These are phyloP conservation scores for Pezicula carpinea DNA, from an alignment of 2,329 filamentous ascomycete genomes.

Conservation along the genomic window DNA sequence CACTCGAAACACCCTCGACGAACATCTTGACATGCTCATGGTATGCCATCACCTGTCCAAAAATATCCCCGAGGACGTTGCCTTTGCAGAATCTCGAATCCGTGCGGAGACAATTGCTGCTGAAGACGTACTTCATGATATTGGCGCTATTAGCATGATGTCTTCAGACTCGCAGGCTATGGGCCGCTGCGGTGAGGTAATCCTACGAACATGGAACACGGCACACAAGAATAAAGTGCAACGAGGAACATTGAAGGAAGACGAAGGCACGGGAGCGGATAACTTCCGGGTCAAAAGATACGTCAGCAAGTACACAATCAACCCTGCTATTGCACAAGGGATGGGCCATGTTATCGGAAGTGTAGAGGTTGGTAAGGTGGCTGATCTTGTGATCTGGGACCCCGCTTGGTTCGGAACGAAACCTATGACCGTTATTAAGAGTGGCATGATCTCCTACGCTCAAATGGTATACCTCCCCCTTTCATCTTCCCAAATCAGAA, in stretches of 20 bases:
- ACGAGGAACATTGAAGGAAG: conserved; percentile 70
- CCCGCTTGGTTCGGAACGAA: conserved; percentile 84
- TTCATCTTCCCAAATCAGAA: neutral
- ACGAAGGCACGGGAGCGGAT: conserved; percentile 73
- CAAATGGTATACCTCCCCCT: conserved; percentile 63
- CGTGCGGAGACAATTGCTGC: conserved; percentile 94
- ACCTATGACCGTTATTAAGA: conserved; percentile 77
- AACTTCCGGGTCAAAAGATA: conserved; percentile 93
- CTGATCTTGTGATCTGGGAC: conserved; percentile 85
- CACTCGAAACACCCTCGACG: conserved; percentile 88
- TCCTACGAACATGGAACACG: conserved; percentile 92
- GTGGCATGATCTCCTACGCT: conserved; percentile 75
- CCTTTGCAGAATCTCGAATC: conserved; percentile 91
- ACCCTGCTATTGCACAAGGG: conserved; percentile 86
- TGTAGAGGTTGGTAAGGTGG: conserved; percentile 83
- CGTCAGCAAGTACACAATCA: conserved; percentile 93
- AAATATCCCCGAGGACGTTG: conserved; percentile 92
- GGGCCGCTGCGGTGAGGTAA: conserved; percentile 92
- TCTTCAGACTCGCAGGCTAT: conserved; percentile 92
- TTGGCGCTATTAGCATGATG: conserved; percentile 98
- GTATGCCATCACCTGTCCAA: conserved; percentile 92
- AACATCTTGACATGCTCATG: conserved; percentile 98
- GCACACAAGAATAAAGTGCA: conserved; percentile 95
- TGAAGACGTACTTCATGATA: conserved; percentile 91
- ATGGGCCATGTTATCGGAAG: conserved; percentile 85